A percentile compares a stretch with the other conserved stretches of the same genome.
These are phyloP conservation scores for Clarkia xantiana DNA, from an alignment of 345 rosid species.

Conservation along the genomic window DNA sequence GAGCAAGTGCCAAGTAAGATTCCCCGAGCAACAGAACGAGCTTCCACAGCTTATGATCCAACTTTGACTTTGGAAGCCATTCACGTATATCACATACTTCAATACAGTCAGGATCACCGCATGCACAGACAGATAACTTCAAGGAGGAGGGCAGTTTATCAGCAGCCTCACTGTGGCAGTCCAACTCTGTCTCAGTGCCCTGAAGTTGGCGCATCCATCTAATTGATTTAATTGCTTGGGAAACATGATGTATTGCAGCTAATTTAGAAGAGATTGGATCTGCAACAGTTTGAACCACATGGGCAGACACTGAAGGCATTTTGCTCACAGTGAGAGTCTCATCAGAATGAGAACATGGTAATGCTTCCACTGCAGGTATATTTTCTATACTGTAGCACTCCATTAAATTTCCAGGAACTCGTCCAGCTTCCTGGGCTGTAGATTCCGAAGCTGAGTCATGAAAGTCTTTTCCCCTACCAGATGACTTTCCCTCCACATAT, in stretches of 20 bases:
- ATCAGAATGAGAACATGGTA: conserved; percentile 14
- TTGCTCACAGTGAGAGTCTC: conserved; percentile 24
- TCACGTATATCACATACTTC: conserved; percentile 91
- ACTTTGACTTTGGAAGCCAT: conserved; percentile 82
- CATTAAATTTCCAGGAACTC: conserved; percentile 16
- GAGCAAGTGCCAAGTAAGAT: conserved; percentile 78
- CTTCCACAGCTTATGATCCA: conserved; percentile 81
- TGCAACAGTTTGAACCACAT: conserved; percentile 35
- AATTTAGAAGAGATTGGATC: conserved; percentile 66
- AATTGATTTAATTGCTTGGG: conserved; percentile 91
- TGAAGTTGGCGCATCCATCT: conserved; percentile 85
- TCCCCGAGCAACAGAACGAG: conserved; percentile 96
- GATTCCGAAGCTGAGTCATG: conserved; percentile 18
- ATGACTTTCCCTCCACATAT: conserved; percentile 18
- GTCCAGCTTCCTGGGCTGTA: conserved; percentile 22
- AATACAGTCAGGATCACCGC: conserved; percentile 95
- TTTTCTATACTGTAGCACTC: conserved; percentile 13
- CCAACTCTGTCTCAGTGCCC: conserved; percentile 27
- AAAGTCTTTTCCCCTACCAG: conserved; percentile 14
- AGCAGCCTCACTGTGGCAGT: conserved; percentile 14
- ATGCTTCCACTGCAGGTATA: conserved; percentile 12
- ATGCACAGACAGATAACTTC: conserved; percentile 58
- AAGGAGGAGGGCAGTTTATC: conserved; percentile 22
- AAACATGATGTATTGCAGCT: conserved; percentile 84
- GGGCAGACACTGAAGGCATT: conserved; percentile 21